A percentile compares a stretch with the other conserved stretches of the same genome.
phyloP scores from a whole-genome alignment of 2,329 filamentous ascomycete genomes.

The Colletotrichum sp. region DNA sequence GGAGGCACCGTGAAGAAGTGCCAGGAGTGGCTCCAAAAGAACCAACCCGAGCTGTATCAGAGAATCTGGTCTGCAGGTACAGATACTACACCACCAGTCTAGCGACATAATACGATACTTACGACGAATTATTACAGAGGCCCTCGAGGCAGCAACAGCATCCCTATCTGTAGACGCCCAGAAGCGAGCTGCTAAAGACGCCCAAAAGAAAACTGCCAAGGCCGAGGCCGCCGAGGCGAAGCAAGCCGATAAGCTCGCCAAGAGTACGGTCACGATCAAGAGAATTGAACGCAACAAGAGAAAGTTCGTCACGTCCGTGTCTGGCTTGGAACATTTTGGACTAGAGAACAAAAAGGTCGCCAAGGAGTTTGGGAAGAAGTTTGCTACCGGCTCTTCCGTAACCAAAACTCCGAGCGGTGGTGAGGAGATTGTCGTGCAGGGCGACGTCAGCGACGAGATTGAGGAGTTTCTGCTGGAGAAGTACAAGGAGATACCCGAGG shows the following conservation, averaged over 20 bases:
- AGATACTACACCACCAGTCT: conserved; percentile 18
- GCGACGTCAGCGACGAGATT: conserved; percentile 94
- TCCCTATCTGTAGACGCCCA: conserved; percentile 89
- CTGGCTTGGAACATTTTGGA: conserved; percentile 87
- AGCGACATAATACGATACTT: background rate
- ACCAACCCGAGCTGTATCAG: conserved; percentile 75
- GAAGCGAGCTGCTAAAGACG: conserved; percentile 94
- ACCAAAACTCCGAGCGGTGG: conserved; percentile 86
- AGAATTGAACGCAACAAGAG: conserved; percentile 98
- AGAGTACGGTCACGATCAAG: conserved; percentile 88
- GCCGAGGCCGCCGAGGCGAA: conserved; percentile 86
- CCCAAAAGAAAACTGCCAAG: conserved; percentile 95
- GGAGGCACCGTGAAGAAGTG: conserved; percentile 96
- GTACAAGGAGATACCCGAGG: conserved; percentile 89
- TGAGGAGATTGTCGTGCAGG: conserved; percentile 98
- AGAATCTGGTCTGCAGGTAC: conserved; percentile 86
- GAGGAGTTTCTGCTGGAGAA: conserved; percentile 89
- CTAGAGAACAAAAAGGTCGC: conserved; percentile 94
- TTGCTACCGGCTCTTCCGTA: conserved; percentile 91
- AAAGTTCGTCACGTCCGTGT: conserved; percentile 94
- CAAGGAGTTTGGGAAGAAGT: conserved; percentile 98
- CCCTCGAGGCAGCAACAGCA: conserved; percentile 82
- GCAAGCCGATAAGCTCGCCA: conserved; percentile 81
- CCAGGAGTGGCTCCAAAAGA: conserved; percentile 88
- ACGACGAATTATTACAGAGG: conserved; percentile 58